Base-by-base conservation (phyloP, 345 rosid genomes). In the Atalantia buxifolia region DNA sequence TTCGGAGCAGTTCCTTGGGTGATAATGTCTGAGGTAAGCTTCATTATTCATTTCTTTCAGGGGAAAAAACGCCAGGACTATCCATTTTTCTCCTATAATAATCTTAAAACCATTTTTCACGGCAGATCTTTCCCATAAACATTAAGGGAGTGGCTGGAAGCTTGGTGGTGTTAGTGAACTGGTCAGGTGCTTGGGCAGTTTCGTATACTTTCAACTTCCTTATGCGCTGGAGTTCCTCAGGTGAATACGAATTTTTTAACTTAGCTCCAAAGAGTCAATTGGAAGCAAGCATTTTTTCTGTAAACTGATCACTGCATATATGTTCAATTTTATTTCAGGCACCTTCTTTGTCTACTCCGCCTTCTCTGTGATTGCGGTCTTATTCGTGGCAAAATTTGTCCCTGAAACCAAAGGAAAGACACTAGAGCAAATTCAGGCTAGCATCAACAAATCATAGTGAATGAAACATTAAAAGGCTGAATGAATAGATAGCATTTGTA, bases 1-100 rank as follows among this genome's bases (percentile, higher is more conserved):
- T 83, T 91, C 92, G 97, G 98, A 83, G 94, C 98, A 56, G 96
- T 91, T 85, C 99, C 98, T 36, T 95, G 99, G 99, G 85, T 95
- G 84, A 88, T 95, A 75, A 92, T 93, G 98, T 95, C 98, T 4
- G 99, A 95, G 97, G 98, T 93, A 87, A 74, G 53, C 24, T 45
- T 78, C 66, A 27, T 36, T 24, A 21, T 22, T 10, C 24, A 40
- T 19, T 4, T 40, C 71, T 33, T 2, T 40, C 31, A 21, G 27
- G 21, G n/a, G 14, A 8, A 45, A 36, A 21, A 19, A 22, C 28
- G 22, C n/a, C 9, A 18, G 57, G 22, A 18, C 57, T 5, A 6
- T 53, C 57, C 57, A 4, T 9, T 24, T 7, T 13, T 42, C 33
- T 33, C 27, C 76, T 12, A 4, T 28, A 70, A 27, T 40, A 61